Percentiles rank a stretch among this genome's conserved stretches.
Conservation (phyloP, 108 stramenopile species). For the Stephanodiscus triporus region DNA sequence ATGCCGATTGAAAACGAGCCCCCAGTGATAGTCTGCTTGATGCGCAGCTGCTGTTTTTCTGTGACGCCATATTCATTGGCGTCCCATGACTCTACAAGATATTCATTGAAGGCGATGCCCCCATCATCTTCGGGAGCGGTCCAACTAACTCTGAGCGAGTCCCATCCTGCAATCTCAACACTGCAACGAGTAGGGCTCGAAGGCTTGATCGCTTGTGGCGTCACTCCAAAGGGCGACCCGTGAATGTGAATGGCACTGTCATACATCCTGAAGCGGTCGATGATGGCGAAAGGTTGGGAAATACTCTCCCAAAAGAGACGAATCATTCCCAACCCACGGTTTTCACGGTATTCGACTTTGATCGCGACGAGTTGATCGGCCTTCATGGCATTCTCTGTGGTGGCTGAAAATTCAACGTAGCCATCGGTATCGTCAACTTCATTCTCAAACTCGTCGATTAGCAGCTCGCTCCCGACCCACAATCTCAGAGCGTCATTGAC, state of each 20-base stretch:
- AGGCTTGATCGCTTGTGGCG: constrained; percentile 56
- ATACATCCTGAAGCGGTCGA: constrained; percentile 58
- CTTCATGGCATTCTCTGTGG: constrained; percentile 17
- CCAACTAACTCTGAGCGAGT: constrained; percentile 60
- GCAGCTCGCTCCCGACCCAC: constrained; percentile 65
- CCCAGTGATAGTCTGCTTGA: constrained; percentile 26
- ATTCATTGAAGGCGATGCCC: constrained; percentile 58
- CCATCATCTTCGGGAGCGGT: constrained; percentile 65
- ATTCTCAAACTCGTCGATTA: constrained; percentile 76
- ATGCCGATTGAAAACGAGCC: constrained; percentile 26
- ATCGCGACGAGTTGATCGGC: constrained; percentile 42
- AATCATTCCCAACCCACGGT: constrained; percentile 56
- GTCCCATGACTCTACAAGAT: constrained; percentile 67
- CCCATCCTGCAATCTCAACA: constrained; percentile 51
- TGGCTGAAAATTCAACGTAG: constrained; percentile 18
- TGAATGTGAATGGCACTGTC: constrained; percentile 38
- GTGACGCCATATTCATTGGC: constrained; percentile 39
- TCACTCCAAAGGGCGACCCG: constrained; percentile 56
- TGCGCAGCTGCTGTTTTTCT: constrained; percentile 51
- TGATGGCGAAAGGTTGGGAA: constrained; percentile 58
- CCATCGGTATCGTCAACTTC: constrained; percentile 37
- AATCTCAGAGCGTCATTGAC: constrained; percentile 79
- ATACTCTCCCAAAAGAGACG: constrained; percentile 61
- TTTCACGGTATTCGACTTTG: constrained; percentile 70
- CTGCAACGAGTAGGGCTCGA: constrained; percentile 46